phyloP scores from a whole-genome alignment of 1,139 yeast genomes.

The Zygoascus hellenicus region DNA sequence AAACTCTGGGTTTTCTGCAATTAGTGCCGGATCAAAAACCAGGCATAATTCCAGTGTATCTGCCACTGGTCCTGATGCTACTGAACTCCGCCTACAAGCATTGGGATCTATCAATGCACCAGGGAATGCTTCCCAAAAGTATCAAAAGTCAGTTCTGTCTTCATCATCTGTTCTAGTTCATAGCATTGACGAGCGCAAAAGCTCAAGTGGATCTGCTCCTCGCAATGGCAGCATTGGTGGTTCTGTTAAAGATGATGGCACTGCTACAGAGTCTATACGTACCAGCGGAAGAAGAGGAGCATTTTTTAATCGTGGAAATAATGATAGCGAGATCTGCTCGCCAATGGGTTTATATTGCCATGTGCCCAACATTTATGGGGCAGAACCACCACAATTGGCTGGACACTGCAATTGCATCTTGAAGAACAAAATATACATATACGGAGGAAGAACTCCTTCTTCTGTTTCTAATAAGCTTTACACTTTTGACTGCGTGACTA shows the following conservation, averaged over 20 bases:
- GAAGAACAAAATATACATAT: slow-evolving; percentile 18
- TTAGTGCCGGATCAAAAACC: not conserved
- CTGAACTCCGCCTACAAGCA: not conserved
- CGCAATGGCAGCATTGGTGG: not conserved
- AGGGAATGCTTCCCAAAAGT: not conserved
- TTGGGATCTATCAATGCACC: not conserved
- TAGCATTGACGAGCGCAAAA: not conserved
- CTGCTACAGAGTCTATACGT: not conserved
- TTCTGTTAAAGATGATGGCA: not conserved
- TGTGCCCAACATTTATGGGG: slow-evolving; percentile 23
- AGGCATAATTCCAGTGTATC: not conserved
- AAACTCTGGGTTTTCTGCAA: no score
- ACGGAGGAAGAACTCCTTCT: slow-evolving; percentile 24
- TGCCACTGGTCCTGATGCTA: not conserved
- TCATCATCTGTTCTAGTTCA: not conserved
- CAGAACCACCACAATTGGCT: slow-evolving; percentile 23
- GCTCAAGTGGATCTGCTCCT: not conserved
- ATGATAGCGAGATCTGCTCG: slow-evolving; percentile 1
- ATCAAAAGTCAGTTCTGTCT: not conserved
- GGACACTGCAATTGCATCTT: slow-evolving; percentile 22
- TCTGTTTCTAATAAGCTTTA: slow-evolving; percentile 17
- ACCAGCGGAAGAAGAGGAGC: not conserved
- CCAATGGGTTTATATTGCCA: slow-evolving; percentile 18
- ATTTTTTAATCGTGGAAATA: not conserved
- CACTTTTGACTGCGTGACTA: slow-evolving; percentile 22